Conservation (phyloP, 768 basidiomycete species). For the Tylopilus sp. region DNA sequence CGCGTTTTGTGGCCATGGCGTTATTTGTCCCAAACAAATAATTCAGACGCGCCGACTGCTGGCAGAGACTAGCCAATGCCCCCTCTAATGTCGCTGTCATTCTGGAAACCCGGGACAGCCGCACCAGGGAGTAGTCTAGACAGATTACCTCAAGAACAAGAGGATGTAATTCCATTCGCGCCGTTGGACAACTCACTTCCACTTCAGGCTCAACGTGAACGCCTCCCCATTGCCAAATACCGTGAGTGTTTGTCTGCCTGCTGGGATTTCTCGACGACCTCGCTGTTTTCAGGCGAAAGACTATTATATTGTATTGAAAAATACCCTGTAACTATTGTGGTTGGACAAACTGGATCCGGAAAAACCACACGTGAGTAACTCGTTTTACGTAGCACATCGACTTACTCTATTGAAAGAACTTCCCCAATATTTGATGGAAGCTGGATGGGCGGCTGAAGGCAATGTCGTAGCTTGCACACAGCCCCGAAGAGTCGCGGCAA, state of each 20-base stretch:
- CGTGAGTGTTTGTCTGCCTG: slow-evolving; percentile 41
- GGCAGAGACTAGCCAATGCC: no score
- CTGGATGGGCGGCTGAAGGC: slow-evolving; percentile 86
- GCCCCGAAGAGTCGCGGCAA: slow-evolving; percentile 90
- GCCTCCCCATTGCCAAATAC: slow-evolving; percentile 89
- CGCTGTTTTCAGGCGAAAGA: slow-evolving; percentile 54
- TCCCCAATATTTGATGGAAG: slow-evolving; percentile 91
- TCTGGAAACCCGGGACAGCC: slow-evolving; percentile 88
- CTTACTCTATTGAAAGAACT: slow-evolving; percentile 57
- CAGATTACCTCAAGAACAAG: slow-evolving; percentile 75
- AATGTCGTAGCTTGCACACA: slow-evolving; percentile 91
- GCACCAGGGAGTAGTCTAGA: slow-evolving; percentile 88
- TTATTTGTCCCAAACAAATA: slow-evolving; percentile 26
- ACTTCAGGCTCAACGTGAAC: slow-evolving; percentile 72
- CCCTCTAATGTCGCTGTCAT: slow-evolving; percentile 53
- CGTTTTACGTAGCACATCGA: neutral
- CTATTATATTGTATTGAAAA: slow-evolving; percentile 83
- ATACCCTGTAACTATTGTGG: slow-evolving; percentile 80
- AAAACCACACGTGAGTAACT: slow-evolving; percentile 87
- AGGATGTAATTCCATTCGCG: slow-evolving; percentile 63
- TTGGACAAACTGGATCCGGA: slow-evolving; percentile 95
- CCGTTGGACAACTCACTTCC: slow-evolving; percentile 52
- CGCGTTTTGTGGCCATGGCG: slow-evolving; percentile 3
- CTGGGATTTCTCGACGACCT: neutral
- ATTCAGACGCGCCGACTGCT: no score